phyloP scores from a whole-genome alignment of 352 stramenopile genomes.

The Phytophthora crassamura region DNA sequence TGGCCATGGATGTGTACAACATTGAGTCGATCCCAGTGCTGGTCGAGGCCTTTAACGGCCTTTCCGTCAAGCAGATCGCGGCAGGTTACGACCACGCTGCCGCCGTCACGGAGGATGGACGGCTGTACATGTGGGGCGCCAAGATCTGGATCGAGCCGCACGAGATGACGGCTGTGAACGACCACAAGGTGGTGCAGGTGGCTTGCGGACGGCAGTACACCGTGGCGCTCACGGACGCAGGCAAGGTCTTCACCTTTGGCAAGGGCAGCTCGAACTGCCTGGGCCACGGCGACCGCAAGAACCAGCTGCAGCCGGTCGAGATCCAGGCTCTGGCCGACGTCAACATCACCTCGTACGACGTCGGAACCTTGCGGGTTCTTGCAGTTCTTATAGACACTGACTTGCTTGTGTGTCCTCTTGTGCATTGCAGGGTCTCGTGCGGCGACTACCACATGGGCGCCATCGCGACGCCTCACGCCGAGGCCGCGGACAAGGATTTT shows the following conservation, averaged over 20 bases:
- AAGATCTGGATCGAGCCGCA: slow-evolving; percentile 94
- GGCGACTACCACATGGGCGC: slow-evolving; percentile 90
- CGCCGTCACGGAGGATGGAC: slow-evolving; percentile 77
- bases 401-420: slow-evolving; percentile 3
- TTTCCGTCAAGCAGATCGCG: slow-evolving; percentile 86
- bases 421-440: slow-evolving; percentile 66
- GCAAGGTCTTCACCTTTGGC: slow-evolving; percentile 89
- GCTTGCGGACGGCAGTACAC: slow-evolving; percentile 88
- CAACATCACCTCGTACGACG: slow-evolving; percentile 69
- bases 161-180: slow-evolving; percentile 82
- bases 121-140: slow-evolving; percentile 85
- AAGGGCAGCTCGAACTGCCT: slow-evolving; percentile 89
- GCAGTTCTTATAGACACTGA: slow-evolving; percentile 4
- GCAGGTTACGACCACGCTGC: slow-evolving; percentile 94
- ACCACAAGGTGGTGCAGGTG: slow-evolving; percentile 81
- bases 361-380: neutral
- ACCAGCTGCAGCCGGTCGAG: slow-evolving; percentile 88
- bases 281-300: slow-evolving; percentile 89
- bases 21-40: slow-evolving; percentile 93
- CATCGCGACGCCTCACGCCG: slow-evolving; percentile 74
- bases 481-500: slow-evolving; percentile 83
- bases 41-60: slow-evolving; percentile 75
- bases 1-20: slow-evolving; percentile 94
- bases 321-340: slow-evolving; percentile 67
- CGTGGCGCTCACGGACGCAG: slow-evolving; percentile 71